Evolutionary conservation across 2,329 filamentous ascomycete genomes (phyloP).

Genomic region (Trichophyton rubrum): DNA sequence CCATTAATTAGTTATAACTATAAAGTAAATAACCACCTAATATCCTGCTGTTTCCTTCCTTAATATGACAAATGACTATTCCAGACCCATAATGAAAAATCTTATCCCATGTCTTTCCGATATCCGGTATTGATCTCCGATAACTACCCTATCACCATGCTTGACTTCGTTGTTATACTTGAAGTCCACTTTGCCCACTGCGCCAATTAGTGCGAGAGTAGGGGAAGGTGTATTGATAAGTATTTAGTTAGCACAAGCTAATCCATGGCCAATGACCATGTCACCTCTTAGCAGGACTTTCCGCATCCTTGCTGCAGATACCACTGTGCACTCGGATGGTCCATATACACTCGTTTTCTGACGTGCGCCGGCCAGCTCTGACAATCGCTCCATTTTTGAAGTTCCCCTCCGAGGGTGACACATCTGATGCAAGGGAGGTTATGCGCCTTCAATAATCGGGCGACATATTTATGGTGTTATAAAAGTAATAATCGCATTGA

Average conservation of each 20-base stretch:
- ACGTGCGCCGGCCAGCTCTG: slow-evolving; percentile 21
- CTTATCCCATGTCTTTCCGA: too few species aligned
- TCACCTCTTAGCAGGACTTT: neutral
- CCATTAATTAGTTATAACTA: too few species aligned
- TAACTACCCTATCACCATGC: too few species aligned
- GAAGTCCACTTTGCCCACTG: slow-evolving; percentile 37
- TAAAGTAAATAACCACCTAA: too few species aligned
- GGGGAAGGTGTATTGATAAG: slow-evolving; percentile 22
- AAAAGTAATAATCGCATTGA: slow-evolving; percentile 43
- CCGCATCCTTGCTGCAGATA: neutral
- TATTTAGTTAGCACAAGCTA: slow-evolving; percentile 12
- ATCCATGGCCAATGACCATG: neutral
- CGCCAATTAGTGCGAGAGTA: slow-evolving; percentile 38
- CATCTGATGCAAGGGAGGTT: slow-evolving; percentile 30
- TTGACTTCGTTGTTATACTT: too few species aligned
- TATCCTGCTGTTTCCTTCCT: too few species aligned
- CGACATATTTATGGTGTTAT: slow-evolving; percentile 50
- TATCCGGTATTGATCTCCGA: too few species aligned
- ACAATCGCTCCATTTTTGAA: slow-evolving; percentile 27
- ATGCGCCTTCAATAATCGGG: slow-evolving; percentile 32
- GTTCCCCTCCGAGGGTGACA: slow-evolving; percentile 31
- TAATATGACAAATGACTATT: neutral
- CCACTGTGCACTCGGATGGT: slow-evolving; percentile 15
- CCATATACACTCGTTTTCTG: slow-evolving; percentile 22
- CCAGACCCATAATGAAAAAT: neutral